These are phyloP conservation scores for Geotrichum europaeum DNA, from an alignment of 1,139 yeast species.

Conservation along the genomic window DNA sequence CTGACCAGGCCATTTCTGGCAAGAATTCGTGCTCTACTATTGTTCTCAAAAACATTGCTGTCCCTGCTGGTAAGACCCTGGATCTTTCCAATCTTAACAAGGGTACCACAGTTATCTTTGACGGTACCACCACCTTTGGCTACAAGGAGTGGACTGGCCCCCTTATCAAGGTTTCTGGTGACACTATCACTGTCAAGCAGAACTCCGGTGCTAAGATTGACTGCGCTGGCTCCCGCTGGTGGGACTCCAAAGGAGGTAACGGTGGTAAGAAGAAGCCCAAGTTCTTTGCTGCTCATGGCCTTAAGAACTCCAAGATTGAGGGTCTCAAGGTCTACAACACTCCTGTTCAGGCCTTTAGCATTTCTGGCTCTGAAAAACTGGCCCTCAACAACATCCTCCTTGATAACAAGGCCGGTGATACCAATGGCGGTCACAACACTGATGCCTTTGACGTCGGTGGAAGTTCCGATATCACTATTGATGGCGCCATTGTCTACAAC, in stretches of 20 bases:
- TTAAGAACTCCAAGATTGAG: constrained; percentile 1
- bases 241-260: constrained; percentile 6
- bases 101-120: constrained; percentile 9
- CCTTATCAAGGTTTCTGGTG: constrained; percentile 7
- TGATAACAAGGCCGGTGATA: constrained; percentile 6
- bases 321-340: constrained; percentile 10
- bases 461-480: constrained; percentile 1
- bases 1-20: constrained; percentile 4
- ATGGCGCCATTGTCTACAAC: constrained; percentile 8
- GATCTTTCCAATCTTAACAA: constrained; percentile 2
- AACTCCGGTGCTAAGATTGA: constrained; percentile 7
- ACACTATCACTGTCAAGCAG: constrained; percentile 4
- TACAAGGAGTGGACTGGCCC: constrained; percentile 9
- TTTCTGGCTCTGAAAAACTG: constrained; percentile 1
- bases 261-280: constrained; percentile 12
- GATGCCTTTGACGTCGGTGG: constrained; percentile 8
- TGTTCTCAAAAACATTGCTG: constrained; percentile 4
- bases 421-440: constrained; percentile 8
- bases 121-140: constrained; percentile 9
- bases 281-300: constrained; percentile 5
- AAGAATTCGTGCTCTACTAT: constrained; percentile 4
- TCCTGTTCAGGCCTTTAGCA: constrained; percentile 12
- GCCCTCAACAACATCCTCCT: background rate
- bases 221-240: constrained; percentile 8
- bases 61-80: constrained; percentile 9